Conservation (phyloP, 495 filamentous ascomycete genomes). For the Penicillium samsonianum region DNA sequence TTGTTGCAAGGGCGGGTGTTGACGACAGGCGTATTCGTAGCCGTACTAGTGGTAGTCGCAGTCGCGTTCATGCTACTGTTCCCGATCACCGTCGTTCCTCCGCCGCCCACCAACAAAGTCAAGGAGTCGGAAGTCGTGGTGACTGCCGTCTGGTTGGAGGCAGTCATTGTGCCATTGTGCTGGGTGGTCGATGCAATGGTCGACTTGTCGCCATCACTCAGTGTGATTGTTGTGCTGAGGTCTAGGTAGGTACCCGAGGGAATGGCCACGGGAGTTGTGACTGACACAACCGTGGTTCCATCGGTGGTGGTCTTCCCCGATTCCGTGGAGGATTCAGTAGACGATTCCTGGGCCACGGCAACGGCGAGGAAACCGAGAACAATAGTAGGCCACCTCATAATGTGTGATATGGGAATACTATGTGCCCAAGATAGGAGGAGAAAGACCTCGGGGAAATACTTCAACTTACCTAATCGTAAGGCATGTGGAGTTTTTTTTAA, state of each 20-base stretch:
- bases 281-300: slow-evolving; percentile 19
- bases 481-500: not conserved
- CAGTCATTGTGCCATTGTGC: slow-evolving; percentile 21
- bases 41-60: slow-evolving; percentile 36
- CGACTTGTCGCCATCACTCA: slow-evolving; percentile 28
- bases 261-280: slow-evolving; percentile 15
- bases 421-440: slow-evolving; percentile 2
- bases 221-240: slow-evolving; percentile 42
- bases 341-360: slow-evolving; percentile 21
- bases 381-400: slow-evolving; percentile 28
- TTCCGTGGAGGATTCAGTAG: slow-evolving; percentile 16
- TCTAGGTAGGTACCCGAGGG: slow-evolving; percentile 44
- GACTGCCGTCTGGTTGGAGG: slow-evolving; percentile 37
- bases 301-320: slow-evolving; percentile 9
- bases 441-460: not conserved
- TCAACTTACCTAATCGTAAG: not conserved
- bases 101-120: slow-evolving; percentile 43
- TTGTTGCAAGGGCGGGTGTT: slow-evolving; percentile 84
- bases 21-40: slow-evolving; percentile 51
- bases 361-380: slow-evolving; percentile 20
- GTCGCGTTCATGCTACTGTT: slow-evolving; percentile 50
- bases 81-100: slow-evolving; percentile 33
- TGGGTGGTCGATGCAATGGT: slow-evolving; percentile 22
- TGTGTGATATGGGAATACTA: not conserved
- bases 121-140: slow-evolving; percentile 38